Conservation (phyloP, 164 flowering plant species). For the Cinnamomum chago region DNA sequence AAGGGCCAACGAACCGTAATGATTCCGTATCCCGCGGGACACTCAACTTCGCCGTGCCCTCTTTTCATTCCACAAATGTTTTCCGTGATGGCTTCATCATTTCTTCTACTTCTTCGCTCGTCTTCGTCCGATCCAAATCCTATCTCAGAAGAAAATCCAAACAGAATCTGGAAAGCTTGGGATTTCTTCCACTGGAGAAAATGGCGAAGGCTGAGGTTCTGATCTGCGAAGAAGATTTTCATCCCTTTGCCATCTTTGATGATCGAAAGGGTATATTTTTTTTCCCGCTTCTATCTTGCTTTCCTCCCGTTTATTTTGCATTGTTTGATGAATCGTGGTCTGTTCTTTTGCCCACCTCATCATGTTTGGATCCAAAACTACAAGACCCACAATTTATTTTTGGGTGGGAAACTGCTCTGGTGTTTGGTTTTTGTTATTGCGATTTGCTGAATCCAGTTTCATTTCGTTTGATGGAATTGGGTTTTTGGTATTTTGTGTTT, state of each 20-base stretch:
- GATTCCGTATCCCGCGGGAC: background rate
- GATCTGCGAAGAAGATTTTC: slow-evolving; percentile 32
- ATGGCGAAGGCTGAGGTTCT: slow-evolving; percentile 49
- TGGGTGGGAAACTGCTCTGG: background rate
- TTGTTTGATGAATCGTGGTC: background rate
- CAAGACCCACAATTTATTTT: background rate
- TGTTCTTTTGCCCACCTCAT: background rate
- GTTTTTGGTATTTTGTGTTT: background rate
- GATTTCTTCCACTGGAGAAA: background rate
- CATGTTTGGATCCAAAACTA: background rate
- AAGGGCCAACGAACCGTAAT: too few relatives aligned
- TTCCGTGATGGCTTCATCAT: background rate
- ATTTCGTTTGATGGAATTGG: background rate
- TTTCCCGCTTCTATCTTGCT: background rate
- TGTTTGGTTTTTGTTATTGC: background rate
- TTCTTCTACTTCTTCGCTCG: background rate
- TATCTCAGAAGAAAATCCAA: background rate
- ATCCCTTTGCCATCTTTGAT: slow-evolving; percentile 34
- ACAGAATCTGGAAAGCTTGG: background rate
- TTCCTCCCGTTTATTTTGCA: background rate
- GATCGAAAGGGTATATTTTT: slow-evolving; percentile 27
- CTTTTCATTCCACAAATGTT: background rate
- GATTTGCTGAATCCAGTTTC: background rate
- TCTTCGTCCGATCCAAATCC: background rate
- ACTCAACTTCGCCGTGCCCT: background rate